Conservation (phyloP, 2,329 filamentous ascomycete genomes). For the Neopestalotiopsis rosae region DNA sequence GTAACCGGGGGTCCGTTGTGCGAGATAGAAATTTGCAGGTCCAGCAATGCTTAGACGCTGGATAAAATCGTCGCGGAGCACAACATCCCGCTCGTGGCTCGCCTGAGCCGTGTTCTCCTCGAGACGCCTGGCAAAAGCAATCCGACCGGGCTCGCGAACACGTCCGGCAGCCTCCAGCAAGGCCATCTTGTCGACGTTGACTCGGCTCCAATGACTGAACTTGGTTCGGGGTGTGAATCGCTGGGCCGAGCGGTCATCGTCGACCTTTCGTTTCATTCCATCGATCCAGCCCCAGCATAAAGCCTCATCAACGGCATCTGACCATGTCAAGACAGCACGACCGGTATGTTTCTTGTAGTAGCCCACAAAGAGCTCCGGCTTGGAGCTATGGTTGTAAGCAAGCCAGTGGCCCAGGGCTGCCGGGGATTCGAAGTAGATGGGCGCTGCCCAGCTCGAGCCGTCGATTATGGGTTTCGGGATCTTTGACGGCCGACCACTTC, state of each 20-base stretch:
- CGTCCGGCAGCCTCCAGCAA: constrained; percentile 46
- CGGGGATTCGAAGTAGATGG: constrained; percentile 21
- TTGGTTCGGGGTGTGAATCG: constrained; percentile 61
- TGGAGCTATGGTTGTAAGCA: constrained; percentile 15
- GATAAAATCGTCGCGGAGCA: constrained; percentile 8
- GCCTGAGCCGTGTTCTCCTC: constrained; percentile 21
- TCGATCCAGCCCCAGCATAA: constrained; percentile 69
- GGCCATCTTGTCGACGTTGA: constrained; percentile 59
- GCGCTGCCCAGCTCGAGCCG: constrained; percentile 9
- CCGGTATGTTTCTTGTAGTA: constrained; percentile 21
- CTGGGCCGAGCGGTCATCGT: constrained; percentile 54
- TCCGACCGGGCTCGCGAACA: constrained; percentile 40
- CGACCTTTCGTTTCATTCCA: constrained; percentile 52
- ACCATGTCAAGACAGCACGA: constrained; percentile 19
- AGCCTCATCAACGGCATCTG: constrained; percentile 57
- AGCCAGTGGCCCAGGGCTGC: constrained; percentile 20
- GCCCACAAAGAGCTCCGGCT: constrained; percentile 20
- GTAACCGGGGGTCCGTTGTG: constrained; percentile 16
- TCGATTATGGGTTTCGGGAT: neutral
- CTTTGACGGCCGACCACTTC: neutral
- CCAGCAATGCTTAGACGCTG: constrained; percentile 4
- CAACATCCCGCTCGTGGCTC: constrained; percentile 17
- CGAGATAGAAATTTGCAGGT: constrained; percentile 13
- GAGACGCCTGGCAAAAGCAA: constrained; percentile 17
- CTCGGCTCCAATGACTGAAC: constrained; percentile 61